These are phyloP conservation scores for Fusarium chlamydosporum DNA, from an alignment of 2,329 filamentous ascomycete genomes.

Conservation along the genomic window DNA sequence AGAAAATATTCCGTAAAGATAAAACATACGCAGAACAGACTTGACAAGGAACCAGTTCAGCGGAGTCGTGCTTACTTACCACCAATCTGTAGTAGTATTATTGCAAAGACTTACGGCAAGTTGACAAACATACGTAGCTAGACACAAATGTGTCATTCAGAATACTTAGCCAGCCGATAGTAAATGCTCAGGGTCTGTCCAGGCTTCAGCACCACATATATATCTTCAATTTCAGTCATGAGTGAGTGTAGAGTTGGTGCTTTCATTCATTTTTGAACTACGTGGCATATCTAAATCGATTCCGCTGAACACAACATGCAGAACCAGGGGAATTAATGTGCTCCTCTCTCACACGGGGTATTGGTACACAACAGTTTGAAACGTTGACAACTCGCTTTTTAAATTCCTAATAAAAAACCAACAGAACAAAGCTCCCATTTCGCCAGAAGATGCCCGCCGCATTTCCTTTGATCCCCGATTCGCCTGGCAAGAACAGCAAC, in stretches of 20 bases:
- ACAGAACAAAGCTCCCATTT: conserved; percentile 19
- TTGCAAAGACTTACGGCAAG: too few relatives aligned
- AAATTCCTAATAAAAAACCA: conserved; percentile 9
- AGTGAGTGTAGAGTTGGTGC: neutral
- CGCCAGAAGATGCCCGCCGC: conserved; percentile 26
- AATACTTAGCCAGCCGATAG: too few relatives aligned
- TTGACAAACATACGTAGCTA: too few relatives aligned
- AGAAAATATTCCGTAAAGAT: too few relatives aligned
- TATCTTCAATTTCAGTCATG: neutral
- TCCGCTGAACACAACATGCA: neutral
- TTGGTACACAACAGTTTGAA: neutral
- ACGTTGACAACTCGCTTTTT: conserved; percentile 16
- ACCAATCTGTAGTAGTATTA: too few relatives aligned
- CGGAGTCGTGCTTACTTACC: too few relatives aligned
- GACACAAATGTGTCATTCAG: too few relatives aligned
- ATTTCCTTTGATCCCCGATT: conserved; percentile 18
- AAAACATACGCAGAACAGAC: too few relatives aligned
- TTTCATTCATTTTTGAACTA: neutral
- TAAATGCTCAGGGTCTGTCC: too few relatives aligned
- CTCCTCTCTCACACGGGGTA: conserved; percentile 9
- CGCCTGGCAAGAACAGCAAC: conserved; percentile 15
- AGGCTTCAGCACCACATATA: neutral
- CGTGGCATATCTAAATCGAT: conserved; percentile 6
- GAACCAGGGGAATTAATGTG: neutral
- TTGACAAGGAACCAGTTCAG: too few relatives aligned